These are phyloP conservation scores for Wakefieldia striispora DNA, from an alignment of 768 basidiomycete genomes.

Conservation along the genomic window DNA sequence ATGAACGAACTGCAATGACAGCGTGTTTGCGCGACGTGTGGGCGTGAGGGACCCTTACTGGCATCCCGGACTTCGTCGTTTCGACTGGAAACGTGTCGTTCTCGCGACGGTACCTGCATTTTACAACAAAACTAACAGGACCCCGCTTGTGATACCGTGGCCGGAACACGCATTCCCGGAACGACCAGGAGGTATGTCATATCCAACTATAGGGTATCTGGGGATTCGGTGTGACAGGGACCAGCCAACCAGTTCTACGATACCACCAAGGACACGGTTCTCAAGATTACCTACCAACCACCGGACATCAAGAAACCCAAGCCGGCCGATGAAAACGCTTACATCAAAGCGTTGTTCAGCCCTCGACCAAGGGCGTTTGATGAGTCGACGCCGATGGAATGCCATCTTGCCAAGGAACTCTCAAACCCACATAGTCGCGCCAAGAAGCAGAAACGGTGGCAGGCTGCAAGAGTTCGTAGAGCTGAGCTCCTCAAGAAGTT, in stretches of 20 bases:
- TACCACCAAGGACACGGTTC: slow-evolving; percentile 57
- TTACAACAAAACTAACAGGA: slow-evolving; percentile 32
- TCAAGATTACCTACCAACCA: slow-evolving; percentile 68
- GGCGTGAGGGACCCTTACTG: slow-evolving; percentile 60
- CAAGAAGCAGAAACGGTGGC: slow-evolving; percentile 79
- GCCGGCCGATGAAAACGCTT: slow-evolving; percentile 52
- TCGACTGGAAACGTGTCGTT: slow-evolving; percentile 73
- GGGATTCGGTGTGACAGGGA: slow-evolving; percentile 6
- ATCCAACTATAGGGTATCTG: neutral
- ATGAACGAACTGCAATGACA: slow-evolving; percentile 28
- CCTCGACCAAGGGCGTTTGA: slow-evolving; percentile 44
- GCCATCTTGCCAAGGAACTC: slow-evolving; percentile 64
- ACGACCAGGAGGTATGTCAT: slow-evolving; percentile 26
- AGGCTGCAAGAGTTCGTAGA: slow-evolving; percentile 48
- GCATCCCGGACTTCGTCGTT: slow-evolving; percentile 53
- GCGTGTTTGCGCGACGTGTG: slow-evolving; percentile 76
- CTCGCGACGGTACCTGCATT: slow-evolving; percentile 61
- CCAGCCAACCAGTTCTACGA: slow-evolving; percentile 52
- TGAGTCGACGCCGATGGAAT: slow-evolving; percentile 59
- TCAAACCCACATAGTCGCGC: slow-evolving; percentile 81
- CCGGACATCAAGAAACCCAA: slow-evolving; percentile 42
- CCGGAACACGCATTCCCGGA: slow-evolving; percentile 50
- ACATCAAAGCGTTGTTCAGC: slow-evolving; percentile 51
- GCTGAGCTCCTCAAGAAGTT: slow-evolving; percentile 52
- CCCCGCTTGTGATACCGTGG: slow-evolving; percentile 62